These are phyloP conservation scores for Sporothrix humicola DNA, from an alignment of 2,329 filamentous ascomycete species.

Conservation along the genomic window DNA sequence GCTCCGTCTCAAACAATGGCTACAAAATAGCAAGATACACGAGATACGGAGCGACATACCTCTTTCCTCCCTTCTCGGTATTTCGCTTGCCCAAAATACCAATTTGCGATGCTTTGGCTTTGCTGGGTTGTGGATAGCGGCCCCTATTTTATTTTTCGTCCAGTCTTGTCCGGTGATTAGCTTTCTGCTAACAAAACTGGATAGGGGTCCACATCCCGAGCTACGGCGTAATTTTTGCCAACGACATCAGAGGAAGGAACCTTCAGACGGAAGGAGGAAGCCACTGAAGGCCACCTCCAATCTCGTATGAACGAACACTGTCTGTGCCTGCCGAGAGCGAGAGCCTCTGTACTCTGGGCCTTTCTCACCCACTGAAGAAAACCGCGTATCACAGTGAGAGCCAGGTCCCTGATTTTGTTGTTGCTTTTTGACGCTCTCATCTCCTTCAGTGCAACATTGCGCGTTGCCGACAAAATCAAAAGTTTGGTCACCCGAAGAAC, in stretches of 20 bases:
- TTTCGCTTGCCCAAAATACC: not conserved
- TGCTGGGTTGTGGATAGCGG: not conserved
- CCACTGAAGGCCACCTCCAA: not conserved
- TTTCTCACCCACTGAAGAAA: not conserved
- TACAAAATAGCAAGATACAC: not conserved
- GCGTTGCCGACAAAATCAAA: not conserved
- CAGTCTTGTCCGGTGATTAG: constrained; percentile 18
- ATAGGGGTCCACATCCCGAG: constrained; percentile 18
- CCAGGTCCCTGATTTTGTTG: not conserved
- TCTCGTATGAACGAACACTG: constrained; percentile 1
- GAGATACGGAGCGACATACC: not conserved
- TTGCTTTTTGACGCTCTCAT: not conserved
- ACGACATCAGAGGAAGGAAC: not conserved
- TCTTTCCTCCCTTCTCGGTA: too few species aligned
- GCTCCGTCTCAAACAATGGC: not conserved
- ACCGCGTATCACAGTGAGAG: not conserved
- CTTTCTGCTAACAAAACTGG: constrained; percentile 13
- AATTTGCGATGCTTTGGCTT: constrained; percentile 10
- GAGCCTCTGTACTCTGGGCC: too few species aligned
- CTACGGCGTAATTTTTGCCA: constrained; percentile 15
- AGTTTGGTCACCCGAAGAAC: not conserved
- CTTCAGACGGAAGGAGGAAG: not conserved
- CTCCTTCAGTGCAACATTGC: constrained; percentile 16
- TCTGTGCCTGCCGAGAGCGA: not conserved
- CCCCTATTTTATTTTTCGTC: constrained; percentile 15